These are phyloP conservation scores for Lasiodiplodia theobromae DNA, from an alignment of 2,329 filamentous ascomycete genomes.

Conservation along the genomic window DNA sequence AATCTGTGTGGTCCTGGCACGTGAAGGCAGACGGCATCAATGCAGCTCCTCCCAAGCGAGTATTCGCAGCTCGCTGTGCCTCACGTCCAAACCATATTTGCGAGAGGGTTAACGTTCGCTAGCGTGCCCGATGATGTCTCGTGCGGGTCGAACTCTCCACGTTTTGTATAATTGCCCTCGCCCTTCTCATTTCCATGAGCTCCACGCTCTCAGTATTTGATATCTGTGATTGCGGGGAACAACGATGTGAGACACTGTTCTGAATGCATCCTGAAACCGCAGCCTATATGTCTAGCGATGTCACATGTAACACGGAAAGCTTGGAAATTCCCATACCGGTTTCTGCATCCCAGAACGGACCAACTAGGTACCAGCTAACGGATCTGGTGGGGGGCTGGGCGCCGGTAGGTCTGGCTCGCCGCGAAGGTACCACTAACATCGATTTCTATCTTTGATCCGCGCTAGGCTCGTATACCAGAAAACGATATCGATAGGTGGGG, in stretches of 20 bases:
- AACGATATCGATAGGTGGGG: background rate
- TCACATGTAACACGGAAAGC: background rate
- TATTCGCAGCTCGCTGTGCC: constrained; percentile 8
- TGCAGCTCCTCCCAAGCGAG: constrained; percentile 11
- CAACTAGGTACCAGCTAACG: background rate
- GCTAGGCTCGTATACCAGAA: background rate
- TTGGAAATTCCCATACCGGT: background rate
- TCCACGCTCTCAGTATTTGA: background rate
- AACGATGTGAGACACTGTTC: background rate
- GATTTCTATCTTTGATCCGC: background rate
- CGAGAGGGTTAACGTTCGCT: background rate
- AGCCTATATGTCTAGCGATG: too few relatives aligned
- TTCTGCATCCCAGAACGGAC: background rate
- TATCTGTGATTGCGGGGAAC: background rate
- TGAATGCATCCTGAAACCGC: constrained; percentile 8
- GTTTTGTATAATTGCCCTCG: background rate
- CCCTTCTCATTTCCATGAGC: background rate
- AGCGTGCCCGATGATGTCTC: background rate
- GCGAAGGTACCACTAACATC: background rate
- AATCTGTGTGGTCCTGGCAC: background rate
- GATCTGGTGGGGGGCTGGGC: background rate
- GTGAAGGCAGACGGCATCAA: constrained; percentile 7
- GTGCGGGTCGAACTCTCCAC: background rate
- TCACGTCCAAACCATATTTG: constrained; percentile 19
- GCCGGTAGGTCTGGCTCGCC: background rate